Evolutionary conservation across 192 early-diverging fungal species (phyloP).

Genomic region (Coemansia sp.): DNA sequence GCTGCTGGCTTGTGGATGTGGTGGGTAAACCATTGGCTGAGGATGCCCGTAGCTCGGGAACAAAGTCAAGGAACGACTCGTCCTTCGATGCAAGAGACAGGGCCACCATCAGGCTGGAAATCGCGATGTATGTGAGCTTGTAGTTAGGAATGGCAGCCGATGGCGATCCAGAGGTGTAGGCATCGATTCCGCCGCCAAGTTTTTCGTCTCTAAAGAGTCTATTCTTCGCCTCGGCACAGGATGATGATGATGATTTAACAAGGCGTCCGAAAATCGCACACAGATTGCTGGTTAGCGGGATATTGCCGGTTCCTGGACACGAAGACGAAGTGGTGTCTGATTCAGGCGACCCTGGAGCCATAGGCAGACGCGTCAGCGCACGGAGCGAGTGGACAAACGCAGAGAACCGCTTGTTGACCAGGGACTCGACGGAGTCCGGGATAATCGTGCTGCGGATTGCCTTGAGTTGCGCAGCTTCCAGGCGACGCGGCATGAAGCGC

Average conservation of each 20-base stretch:
- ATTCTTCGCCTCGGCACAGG: background rate
- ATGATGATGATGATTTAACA: slow-evolving; percentile 4
- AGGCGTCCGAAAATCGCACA: slow-evolving; percentile 33
- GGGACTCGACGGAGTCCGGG: slow-evolving; percentile 31
- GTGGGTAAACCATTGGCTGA: background rate
- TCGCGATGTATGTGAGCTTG: slow-evolving; percentile 33
- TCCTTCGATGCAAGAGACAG: slow-evolving; percentile 33
- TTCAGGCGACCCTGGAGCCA: background rate
- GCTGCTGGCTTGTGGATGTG: background rate
- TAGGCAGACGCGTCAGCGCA: background rate
- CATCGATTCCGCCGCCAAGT: too few species aligned
- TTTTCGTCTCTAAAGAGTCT: background rate
- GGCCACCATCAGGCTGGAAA: slow-evolving; percentile 31
- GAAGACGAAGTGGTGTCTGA: background rate
- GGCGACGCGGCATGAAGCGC: slow-evolving; percentile 26
- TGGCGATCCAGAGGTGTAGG: background rate
- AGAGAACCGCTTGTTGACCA: slow-evolving; percentile 26
- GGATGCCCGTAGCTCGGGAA: slow-evolving; percentile 9
- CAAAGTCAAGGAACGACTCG: slow-evolving; percentile 28
- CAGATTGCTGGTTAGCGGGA: slow-evolving; percentile 42
- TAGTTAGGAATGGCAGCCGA: slow-evolving; percentile 11
- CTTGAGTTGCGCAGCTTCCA: slow-evolving; percentile 14
- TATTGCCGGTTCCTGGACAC: slow-evolving; percentile 9
- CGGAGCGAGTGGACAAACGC: slow-evolving; percentile 15
- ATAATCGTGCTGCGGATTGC: slow-evolving; percentile 26